Percentiles rank a stretch among this genome's conserved stretches.
Evolutionary conservation across 768 basidiomycete genomes (phyloP).

Genomic region (Paxillus involutus): DNA sequence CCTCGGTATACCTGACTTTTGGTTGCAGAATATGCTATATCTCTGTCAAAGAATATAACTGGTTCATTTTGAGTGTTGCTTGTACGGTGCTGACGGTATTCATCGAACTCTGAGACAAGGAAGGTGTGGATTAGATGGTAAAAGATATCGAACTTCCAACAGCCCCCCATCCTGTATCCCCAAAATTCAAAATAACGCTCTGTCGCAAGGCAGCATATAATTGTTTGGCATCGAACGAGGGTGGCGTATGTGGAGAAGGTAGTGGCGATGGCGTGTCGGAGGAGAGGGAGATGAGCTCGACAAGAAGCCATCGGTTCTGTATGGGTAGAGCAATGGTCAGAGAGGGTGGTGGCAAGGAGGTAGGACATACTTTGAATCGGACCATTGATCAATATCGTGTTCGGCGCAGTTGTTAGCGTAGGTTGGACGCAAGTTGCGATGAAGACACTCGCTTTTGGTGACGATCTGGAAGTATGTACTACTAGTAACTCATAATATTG

Average conservation of each 20-base stretch:
- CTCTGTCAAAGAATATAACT: too few species aligned
- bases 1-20: too few species aligned
- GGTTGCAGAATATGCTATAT: too few species aligned
- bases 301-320: slow-evolving; percentile 87
- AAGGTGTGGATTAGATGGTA: too few species aligned
- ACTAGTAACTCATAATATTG: too few species aligned
- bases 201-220: slow-evolving; percentile 71
- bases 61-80: too few species aligned
- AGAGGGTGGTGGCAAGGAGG: neutral
- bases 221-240: slow-evolving; percentile 54
- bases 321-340: neutral
- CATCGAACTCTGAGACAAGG: too few species aligned
- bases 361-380: slow-evolving; percentile 57
- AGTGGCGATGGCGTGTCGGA: slow-evolving; percentile 10
- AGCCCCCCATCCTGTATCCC: slow-evolving; percentile 85
- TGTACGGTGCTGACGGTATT: too few species aligned
- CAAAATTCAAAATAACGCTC: slow-evolving; percentile 71
- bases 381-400: slow-evolving; percentile 44
- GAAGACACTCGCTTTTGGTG: too few species aligned
- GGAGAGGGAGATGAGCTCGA: slow-evolving; percentile 69
- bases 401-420: too few species aligned
- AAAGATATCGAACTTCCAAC: slow-evolving; percentile 47
- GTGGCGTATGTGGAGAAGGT: neutral
- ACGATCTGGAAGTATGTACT: too few species aligned
- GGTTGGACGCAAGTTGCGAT: too few species aligned